Conservation (phyloP, 345 rosid species). For the Gynandropsis gynandra region DNA sequence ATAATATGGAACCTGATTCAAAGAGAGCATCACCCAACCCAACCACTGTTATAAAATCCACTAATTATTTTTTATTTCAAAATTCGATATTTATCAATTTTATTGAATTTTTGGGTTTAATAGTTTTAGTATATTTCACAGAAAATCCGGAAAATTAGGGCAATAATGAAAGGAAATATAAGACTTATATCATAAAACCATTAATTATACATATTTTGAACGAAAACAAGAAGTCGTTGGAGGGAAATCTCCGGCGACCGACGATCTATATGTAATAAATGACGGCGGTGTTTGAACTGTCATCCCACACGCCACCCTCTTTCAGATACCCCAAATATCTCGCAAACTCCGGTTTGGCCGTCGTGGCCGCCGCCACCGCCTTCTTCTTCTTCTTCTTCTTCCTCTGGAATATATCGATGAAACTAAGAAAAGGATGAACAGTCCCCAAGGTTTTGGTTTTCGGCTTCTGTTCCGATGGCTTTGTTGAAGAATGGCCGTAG, state of each 20-base stretch:
- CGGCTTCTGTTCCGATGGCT: slow-evolving; percentile 21
- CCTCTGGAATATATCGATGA: slow-evolving; percentile 31
- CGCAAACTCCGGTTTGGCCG: slow-evolving; percentile 60
- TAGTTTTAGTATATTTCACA: no score
- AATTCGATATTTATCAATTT: no score
- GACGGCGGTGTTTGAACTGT: slow-evolving; percentile 42
- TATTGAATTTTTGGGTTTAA: no score
- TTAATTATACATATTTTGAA: not conserved
- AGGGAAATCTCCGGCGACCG: no score
- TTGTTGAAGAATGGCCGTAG: slow-evolving; percentile 20
- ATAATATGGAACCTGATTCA: slow-evolving; percentile 1
- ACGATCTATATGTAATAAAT: slow-evolving; percentile 38
- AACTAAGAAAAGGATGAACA: slow-evolving; percentile 57
- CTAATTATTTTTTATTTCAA: no score
- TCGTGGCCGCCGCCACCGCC: slow-evolving; percentile 42
- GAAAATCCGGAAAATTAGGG: no score
- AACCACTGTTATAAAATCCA: no score
- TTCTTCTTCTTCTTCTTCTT: slow-evolving; percentile 22
- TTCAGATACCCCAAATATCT: slow-evolving; percentile 67
- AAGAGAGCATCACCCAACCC: no score
- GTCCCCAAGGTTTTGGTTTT: slow-evolving; percentile 21
- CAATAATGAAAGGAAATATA: no score
- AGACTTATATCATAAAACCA: not conserved
- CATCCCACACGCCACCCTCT: slow-evolving; percentile 77
- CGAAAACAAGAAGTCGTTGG: no score